These are phyloP conservation scores for Chytriomyces hyalinus DNA, from an alignment of 192 early-diverging fungal genomes.

Conservation along the genomic window DNA sequence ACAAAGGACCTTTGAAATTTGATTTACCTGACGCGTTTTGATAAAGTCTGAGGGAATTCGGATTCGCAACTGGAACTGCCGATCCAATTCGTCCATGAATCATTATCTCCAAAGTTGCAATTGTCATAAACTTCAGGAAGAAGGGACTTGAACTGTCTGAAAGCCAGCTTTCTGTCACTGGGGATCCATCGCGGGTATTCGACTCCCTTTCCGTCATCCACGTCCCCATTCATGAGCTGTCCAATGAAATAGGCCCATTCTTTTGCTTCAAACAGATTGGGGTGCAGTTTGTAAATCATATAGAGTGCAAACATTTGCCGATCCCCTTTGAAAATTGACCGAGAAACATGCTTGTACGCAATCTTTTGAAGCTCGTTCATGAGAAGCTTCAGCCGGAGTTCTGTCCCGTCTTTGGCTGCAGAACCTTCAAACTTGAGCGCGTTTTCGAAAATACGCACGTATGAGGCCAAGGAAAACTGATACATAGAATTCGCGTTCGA, in stretches of 20 bases:
- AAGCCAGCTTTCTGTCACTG: constrained; percentile 31
- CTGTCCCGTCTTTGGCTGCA: constrained; percentile 46
- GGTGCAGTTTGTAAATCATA: constrained; percentile 47
- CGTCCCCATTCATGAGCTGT: constrained; percentile 43
- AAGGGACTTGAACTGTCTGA: constrained; percentile 31
- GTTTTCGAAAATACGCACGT: constrained; percentile 55
- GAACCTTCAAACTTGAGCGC: constrained; percentile 48
- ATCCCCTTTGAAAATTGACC: constrained; percentile 61
- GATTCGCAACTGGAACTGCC: constrained; percentile 43
- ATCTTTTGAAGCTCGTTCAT: constrained; percentile 53
- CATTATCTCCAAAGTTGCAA: constrained; percentile 43
- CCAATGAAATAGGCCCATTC: constrained; percentile 62
- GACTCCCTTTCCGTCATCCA: constrained; percentile 30
- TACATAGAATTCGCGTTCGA: constrained; percentile 63
- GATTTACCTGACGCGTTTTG: constrained; percentile 44
- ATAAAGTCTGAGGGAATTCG: constrained; percentile 30
- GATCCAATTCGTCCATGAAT: constrained; percentile 54
- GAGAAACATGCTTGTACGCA: constrained; percentile 48
- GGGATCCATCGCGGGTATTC: constrained; percentile 58
- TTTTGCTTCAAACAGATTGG: constrained; percentile 49
- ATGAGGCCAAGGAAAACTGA: constrained; percentile 57
- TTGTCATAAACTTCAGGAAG: constrained; percentile 38
- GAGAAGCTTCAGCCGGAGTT: constrained; percentile 54
- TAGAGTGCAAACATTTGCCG: constrained; percentile 61
- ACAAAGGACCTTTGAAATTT: not conserved